Base-by-base conservation (phyloP, 208 protist genomes). In the Crithidia thermophila region DNA sequence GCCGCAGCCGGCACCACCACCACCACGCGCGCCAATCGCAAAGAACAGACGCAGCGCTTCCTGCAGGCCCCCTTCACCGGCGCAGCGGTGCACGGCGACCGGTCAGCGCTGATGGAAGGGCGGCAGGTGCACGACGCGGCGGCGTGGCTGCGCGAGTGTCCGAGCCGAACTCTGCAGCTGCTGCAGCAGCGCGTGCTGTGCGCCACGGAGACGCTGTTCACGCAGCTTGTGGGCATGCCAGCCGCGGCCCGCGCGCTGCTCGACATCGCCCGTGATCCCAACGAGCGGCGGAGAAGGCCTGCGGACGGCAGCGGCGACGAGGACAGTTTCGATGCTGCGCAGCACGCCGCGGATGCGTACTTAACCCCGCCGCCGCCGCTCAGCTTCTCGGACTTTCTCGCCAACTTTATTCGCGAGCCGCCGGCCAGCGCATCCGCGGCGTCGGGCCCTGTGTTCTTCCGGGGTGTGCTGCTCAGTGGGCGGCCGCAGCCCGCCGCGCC, bases 161-260 rank as follows among this genome's bases (percentile, higher is more conserved):
- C 80, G 14, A 50, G 25, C 13, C 14, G 28, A 9, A 86, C 80
- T 16, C 68, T 86, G 40, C 80, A 69, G 18, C 25, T 47, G 42
- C 76, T 86, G 21, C 80, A 86, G 76, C 80, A 81, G 42, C 66
- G 77, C 50, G 77, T 79, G 5, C 46, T 86, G 55, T 77, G 76
- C 51, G 55, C 63, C 7, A 56, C 62, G 9, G 80, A 82, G 45
- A 16, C 6, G 1, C 57, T 67, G 55, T 65, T 86, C 37, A 67
- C 33, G 9, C 45, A 53, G 39, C 61, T 72, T 25, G 50, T 70
- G 13, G 80, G 80, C 37, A 67, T 86, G 36, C 80, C 80, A 16
- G 4, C 56, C 25, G 62, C 69, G 4, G 57, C 74, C 42, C 64
- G 69, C 8, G 8, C 31, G 25, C 47, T 61, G 8, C 37, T 81